phyloP scores from a whole-genome alignment of 2,329 filamentous ascomycete species.

The Fonsecaea pugnacius region DNA sequence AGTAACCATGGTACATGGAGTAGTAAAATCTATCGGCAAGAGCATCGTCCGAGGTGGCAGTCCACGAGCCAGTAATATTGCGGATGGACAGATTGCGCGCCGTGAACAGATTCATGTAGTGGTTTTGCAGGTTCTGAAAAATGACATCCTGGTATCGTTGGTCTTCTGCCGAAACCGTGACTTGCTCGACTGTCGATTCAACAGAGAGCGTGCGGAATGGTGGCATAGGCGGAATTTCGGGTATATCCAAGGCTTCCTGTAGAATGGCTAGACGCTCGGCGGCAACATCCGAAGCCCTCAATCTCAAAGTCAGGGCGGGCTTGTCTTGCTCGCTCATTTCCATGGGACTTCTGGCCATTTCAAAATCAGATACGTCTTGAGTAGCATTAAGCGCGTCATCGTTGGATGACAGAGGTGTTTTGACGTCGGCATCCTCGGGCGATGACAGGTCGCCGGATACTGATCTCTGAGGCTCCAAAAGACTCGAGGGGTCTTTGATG shows the following conservation, averaged over 20 bases:
- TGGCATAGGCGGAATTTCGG: conserved; percentile 33
- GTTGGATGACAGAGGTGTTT: conserved; percentile 34
- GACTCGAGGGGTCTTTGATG: conserved; percentile 38
- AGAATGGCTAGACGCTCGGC: conserved; percentile 29
- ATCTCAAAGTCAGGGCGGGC: conserved; percentile 15
- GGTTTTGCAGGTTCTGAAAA: conserved; percentile 33
- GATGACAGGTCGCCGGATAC: conserved; percentile 33
- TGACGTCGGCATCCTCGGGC: conserved; percentile 34
- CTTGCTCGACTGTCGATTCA: conserved; percentile 31
- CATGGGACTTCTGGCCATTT: conserved; percentile 27
- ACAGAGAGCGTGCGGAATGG: conserved; percentile 35
- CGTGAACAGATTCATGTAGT: conserved; percentile 35
- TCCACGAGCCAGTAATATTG: conserved; percentile 34
- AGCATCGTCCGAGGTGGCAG: conserved; percentile 36
- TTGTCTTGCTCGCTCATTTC: conserved; percentile 25
- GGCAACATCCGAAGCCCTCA: conserved; percentile 30
- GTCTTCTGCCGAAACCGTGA: conserved; percentile 27
- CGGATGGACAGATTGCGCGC: conserved; percentile 33
- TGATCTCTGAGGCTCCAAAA: conserved; percentile 29
- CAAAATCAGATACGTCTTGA: conserved; percentile 30
- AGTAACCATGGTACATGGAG: conserved; percentile 38
- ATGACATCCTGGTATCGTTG: conserved; percentile 34
- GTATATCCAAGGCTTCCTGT: conserved; percentile 30
- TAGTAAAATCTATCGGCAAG: conserved; percentile 37
- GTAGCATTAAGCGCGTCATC: conserved; percentile 29